Evolutionary conservation across 2,329 filamentous ascomycete genomes (phyloP), one percentile per base, ranked within the genome.

Genomic region (Xylariaceae sp.): DNA sequence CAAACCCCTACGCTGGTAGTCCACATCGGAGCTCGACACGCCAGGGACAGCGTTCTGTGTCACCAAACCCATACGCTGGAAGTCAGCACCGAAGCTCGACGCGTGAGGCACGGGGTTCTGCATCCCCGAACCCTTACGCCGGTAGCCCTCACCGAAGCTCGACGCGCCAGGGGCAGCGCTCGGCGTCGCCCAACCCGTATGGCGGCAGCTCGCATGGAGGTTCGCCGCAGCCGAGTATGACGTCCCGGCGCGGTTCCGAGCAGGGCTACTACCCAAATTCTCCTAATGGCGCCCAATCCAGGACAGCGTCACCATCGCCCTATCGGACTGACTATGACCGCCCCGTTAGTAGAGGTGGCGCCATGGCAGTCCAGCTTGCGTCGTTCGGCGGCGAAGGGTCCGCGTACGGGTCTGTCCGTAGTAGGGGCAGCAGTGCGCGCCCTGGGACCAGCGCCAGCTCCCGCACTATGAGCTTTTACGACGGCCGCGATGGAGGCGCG

Each of bases 311-410:
- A 5, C 79, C 80, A 13, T 69, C 75, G 3, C 69, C 78, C 15
- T 77, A 76, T 62, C 64, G 72, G 30, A 63, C 67, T 48, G 71
- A 80, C 62, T 72, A 77, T 53, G 71, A 71, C 51, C 72, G 80
- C 7, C 80, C 80, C 3, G 71, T 71, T 57, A 76, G 78, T 67
- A 70, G 72, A 51, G 70, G 34, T 18, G 45, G 74, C 51, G 81
- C 79, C 16, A 88, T 88, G 84, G 81, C 86, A 36, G 76, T 89
- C 53, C 86, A 89, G 69, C 75, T 89, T 30, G 84, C 80, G 1
- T 77, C 79, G 77, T 63, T 78, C 12, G 75, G 74, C 7, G 77
- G 81, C 22, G 86, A 86, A 61, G 81, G 80, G 21, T 84, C 81
- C 42, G 50, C 62, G 2, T 66, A 67, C 21, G 65, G 66, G 16